Evolutionary conservation across 768 basidiomycete genomes (phyloP).

Genomic region (Lenzites betulinus): DNA sequence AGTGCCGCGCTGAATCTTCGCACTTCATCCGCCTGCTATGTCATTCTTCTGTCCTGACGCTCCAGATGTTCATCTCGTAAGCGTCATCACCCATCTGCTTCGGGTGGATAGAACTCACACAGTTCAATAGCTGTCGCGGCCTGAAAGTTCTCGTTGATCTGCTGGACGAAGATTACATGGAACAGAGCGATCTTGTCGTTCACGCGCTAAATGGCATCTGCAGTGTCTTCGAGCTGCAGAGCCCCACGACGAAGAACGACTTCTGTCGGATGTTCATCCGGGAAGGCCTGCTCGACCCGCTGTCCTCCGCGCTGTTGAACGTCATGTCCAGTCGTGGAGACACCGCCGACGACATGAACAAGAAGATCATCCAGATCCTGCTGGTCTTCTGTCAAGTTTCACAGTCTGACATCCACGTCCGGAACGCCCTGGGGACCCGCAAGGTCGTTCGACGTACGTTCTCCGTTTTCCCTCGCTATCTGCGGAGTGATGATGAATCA

Average conservation of each 20-base stretch:
- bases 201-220: slow-evolving; percentile 94
- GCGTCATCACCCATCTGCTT: slow-evolving; percentile 28
- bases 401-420: slow-evolving; percentile 92
- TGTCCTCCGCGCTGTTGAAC: slow-evolving; percentile 86
- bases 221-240: slow-evolving; percentile 94
- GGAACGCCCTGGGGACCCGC: slow-evolving; percentile 88
- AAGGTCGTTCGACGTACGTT: slow-evolving; percentile 86
- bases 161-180: slow-evolving; percentile 92
- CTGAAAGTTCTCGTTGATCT: slow-evolving; percentile 93
- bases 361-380: slow-evolving; percentile 86
- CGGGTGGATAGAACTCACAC: neutral
- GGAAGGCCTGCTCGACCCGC: slow-evolving; percentile 91
- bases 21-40: slow-evolving; percentile 92
- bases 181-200: slow-evolving; percentile 88
- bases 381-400: slow-evolving; percentile 94
- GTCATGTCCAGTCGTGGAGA: slow-evolving; percentile 78
- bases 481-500: neutral
- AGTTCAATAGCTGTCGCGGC: slow-evolving; percentile 76
- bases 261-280: slow-evolving; percentile 98
- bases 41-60: slow-evolving; percentile 87
- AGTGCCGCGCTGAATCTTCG: slow-evolving; percentile 94
- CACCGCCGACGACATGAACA: slow-evolving; percentile 72
- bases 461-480: neutral
- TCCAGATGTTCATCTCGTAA: slow-evolving; percentile 99
- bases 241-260: slow-evolving; percentile 96